Base-by-base conservation (phyloP, 2,329 filamentous ascomycete genomes). In the Aureobasidium leucospermi region DNA sequence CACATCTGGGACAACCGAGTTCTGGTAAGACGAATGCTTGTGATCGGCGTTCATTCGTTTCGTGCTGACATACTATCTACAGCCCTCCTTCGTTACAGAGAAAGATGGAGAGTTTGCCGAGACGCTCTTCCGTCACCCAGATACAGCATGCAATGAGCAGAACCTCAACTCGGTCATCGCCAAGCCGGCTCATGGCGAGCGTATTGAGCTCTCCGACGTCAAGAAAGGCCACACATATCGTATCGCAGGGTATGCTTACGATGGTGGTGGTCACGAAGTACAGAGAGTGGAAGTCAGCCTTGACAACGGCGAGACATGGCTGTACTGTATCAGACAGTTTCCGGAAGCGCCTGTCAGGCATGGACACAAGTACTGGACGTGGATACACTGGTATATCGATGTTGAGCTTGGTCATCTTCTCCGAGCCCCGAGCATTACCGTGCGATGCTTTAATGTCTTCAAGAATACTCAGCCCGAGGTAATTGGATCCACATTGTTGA, bases 281-380 rank as follows among this genome's bases (percentile, higher is more conserved):
- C 73, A 79, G 58, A 68, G 75, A 10, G 78, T 82, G 1, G 79
- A 81, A 61, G 66, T 81, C 8, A 76, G 73, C 29, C 66, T 80
- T 1, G 77, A 81, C 65, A 73, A 68, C 2, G 78, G 79, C 0
- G 62, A 73, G 19, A 78, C 67, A 3, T 82, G 79, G 76, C 68
- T 78, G 1, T 79, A 78, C 62, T 79, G 76, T 64, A 71, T 76
- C n/a, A 70, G 77, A 38, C 73, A 75, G 62, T 80, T 77, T 51
- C 79, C 79, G 1, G 73, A 80, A 15, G 68, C 69, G 5, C 78
- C 79, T 0, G 72, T 81, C 36, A 71, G 79, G 4, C 78, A 82
- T 58, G 79, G 78, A 3, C 77, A 74, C 41, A 82, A 79, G 63
- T 81, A 79, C 64, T 81, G 79, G 79, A 76, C 78, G 0, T 82